Evolutionary conservation across 2,329 filamentous ascomycete species (phyloP).

Genomic region (Geosmithia morbida): DNA sequence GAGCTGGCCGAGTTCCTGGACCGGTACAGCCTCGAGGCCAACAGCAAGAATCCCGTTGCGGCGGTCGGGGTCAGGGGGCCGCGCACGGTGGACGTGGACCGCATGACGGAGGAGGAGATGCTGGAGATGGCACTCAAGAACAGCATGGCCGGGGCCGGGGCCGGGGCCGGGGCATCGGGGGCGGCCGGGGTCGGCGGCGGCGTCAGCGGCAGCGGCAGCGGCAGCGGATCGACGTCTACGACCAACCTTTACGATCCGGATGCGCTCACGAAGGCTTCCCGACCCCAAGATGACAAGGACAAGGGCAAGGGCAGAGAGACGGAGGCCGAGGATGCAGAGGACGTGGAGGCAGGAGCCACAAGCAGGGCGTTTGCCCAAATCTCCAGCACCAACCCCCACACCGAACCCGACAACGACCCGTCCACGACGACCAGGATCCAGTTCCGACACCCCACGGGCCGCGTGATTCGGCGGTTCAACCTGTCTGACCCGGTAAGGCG

Average conservation of each 20-base stretch:
- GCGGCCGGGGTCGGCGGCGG: constrained; percentile 2
- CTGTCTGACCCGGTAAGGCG: constrained; percentile 62
- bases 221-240: constrained; percentile 19
- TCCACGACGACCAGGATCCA: constrained; percentile 75
- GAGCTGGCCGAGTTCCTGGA: constrained; percentile 95
- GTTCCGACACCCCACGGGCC: constrained; percentile 72
- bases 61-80: constrained; percentile 46
- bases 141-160: constrained; percentile 48
- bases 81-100: constrained; percentile 60
- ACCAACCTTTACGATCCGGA: constrained; percentile 67
- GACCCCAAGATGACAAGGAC: constrained; percentile 29
- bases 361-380: constrained; percentile 50
- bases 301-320: constrained; percentile 34
- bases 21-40: constrained; percentile 75
- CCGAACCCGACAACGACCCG: constrained; percentile 60
- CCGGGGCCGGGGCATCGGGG: no score
- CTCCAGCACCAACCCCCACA: constrained; percentile 56
- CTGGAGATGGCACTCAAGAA: constrained; percentile 85
- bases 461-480: constrained; percentile 76
- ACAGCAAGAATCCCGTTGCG: constrained; percentile 87
- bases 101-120: constrained; percentile 97
- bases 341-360: constrained; percentile 11
- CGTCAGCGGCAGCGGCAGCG: constrained; percentile 13
- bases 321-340: constrained; percentile 21
- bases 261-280: constrained; percentile 64